Evolutionary conservation across 2,329 filamentous ascomycete species (phyloP).

Genomic region (Talaromyces sp.): DNA sequence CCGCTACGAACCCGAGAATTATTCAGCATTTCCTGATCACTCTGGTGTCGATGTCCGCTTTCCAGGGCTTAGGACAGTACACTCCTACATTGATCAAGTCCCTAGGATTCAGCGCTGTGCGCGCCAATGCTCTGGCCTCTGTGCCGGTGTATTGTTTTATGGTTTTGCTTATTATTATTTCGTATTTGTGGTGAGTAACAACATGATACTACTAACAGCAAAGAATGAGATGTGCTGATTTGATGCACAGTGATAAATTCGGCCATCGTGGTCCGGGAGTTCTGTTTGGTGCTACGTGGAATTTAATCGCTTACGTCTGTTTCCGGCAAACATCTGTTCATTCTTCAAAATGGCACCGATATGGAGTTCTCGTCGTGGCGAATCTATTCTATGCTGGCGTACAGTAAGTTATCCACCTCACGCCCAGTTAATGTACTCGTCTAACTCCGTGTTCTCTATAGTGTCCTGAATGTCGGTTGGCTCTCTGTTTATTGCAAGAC

Average conservation of each 20-base stretch:
- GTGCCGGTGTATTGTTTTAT: slow-evolving; percentile 45
- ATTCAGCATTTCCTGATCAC: slow-evolving; percentile 54
- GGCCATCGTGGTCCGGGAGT: slow-evolving; percentile 36
- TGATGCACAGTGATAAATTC: slow-evolving; percentile 27
- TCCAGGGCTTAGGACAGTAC: slow-evolving; percentile 52
- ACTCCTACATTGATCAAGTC: slow-evolving; percentile 52
- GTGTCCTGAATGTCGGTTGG: slow-evolving; percentile 57
- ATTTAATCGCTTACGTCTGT: slow-evolving; percentile 18
- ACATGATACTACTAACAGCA: neutral
- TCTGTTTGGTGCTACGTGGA: slow-evolving; percentile 35
- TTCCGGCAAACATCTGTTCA: slow-evolving; percentile 13
- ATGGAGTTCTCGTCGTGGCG: slow-evolving; percentile 29
- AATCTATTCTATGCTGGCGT: slow-evolving; percentile 34
- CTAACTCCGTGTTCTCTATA: slow-evolving; percentile 12
- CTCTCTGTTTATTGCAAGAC: slow-evolving; percentile 55
- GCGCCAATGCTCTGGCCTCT: slow-evolving; percentile 53
- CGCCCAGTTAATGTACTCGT: neutral
- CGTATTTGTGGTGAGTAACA: slow-evolving; percentile 25
- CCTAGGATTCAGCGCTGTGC: slow-evolving; percentile 51
- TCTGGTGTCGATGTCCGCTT: slow-evolving; percentile 45
- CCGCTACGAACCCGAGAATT: slow-evolving; percentile 49
- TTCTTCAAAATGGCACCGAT: slow-evolving; percentile 28
- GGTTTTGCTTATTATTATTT: slow-evolving; percentile 27
- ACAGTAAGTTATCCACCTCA: slow-evolving; percentile 29
- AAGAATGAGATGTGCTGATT: neutral